Conservation (phyloP, 2,329 filamentous ascomycete species). For the Colletotrichum sp. region DNA sequence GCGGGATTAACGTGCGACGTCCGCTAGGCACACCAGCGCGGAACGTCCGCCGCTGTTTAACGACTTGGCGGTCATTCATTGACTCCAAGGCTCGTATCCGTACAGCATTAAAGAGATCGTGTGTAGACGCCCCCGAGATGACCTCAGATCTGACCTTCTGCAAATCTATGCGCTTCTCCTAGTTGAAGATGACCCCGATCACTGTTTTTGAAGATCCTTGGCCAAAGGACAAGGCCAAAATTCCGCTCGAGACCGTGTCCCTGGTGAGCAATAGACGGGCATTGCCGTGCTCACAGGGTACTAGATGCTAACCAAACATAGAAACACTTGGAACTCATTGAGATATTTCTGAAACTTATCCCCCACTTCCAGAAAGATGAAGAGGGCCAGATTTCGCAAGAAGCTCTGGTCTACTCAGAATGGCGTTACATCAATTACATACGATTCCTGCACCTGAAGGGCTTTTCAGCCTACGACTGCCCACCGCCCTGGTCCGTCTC, state of each 20-base stretch:
- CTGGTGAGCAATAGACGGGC: background rate
- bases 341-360: conserved; percentile 20
- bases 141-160: background rate
- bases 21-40: background rate
- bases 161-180: background rate
- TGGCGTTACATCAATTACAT: conserved; percentile 25
- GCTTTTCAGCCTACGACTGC: conserved; percentile 13
- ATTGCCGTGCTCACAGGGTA: background rate
- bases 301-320: background rate
- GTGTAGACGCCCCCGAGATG: background rate
- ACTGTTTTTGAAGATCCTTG: conserved; percentile 5
- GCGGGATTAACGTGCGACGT: background rate
- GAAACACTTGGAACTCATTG: conserved; percentile 17
- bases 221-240: background rate
- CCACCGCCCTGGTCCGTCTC: conserved; percentile 21
- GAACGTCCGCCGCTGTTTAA: background rate
- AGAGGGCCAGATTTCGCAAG: background rate
- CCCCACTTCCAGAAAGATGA: conserved; percentile 12
- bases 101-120: background rate
- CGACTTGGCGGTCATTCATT: background rate
- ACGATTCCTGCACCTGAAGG: conserved; percentile 15
- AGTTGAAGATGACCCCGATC: background rate
- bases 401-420: conserved; percentile 22
- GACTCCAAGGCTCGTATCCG: background rate
- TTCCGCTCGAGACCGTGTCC: background rate